phyloP scores from a whole-genome alignment of 1,284 basidiomycete species.

The Tetrapyrgos nigripes region DNA sequence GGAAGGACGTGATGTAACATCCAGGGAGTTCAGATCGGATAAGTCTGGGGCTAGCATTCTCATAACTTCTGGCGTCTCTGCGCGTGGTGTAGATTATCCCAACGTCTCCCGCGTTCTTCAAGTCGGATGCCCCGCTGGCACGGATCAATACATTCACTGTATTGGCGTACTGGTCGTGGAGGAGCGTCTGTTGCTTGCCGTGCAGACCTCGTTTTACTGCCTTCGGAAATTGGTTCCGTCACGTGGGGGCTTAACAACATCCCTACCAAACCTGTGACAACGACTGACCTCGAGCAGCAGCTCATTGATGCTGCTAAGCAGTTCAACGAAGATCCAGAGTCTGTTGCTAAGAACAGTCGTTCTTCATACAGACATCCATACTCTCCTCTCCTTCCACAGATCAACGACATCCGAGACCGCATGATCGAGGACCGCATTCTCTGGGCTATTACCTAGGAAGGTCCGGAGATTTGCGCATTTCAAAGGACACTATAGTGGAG shows the following conservation, averaged over 20 bases:
- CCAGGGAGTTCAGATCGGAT: constrained; percentile 72
- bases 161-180: constrained; percentile 90
- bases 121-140: constrained; percentile 77
- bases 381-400: constrained; percentile 29
- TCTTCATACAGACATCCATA: constrained; percentile 16
- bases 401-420: constrained; percentile 41
- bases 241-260: constrained; percentile 70
- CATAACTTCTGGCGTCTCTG: constrained; percentile 90
- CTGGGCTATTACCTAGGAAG: constrained; percentile 82
- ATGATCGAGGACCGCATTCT: constrained; percentile 54
- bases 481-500: constrained; percentile 56
- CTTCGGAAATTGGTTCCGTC: constrained; percentile 84
- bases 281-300: constrained; percentile 57
- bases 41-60: constrained; percentile 70
- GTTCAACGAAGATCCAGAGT: constrained; percentile 46
- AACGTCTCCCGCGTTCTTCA: constrained; percentile 94
- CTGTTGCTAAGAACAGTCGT: constrained; percentile 22
- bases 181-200: constrained; percentile 64
- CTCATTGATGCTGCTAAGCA: constrained; percentile 55
- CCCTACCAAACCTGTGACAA: constrained; percentile 70
- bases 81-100: constrained; percentile 91
- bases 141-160: constrained; percentile 90
- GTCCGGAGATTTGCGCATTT: constrained; percentile 54
- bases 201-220: constrained; percentile 87
- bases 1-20: constrained; percentile 66